phyloP scores from a whole-genome alignment of 257 asterid species.

The Misopates orontium region DNA sequence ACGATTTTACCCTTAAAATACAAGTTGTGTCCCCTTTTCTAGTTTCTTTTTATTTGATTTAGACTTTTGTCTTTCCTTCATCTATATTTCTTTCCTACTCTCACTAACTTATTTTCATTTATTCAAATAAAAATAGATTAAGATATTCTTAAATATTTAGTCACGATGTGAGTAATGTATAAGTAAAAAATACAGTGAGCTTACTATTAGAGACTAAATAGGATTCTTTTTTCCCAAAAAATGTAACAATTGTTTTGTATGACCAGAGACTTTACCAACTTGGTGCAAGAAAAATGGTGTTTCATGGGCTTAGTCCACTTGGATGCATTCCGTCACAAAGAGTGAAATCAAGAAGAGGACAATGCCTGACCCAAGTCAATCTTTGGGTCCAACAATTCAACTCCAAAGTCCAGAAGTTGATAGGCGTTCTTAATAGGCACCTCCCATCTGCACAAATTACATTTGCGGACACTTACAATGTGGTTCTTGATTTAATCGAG shows the following conservation, averaged over 20 bases:
- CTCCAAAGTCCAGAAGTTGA: conserved; percentile 47
- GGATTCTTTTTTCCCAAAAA: too few relatives aligned
- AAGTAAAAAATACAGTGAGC: too few relatives aligned
- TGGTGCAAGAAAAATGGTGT: conserved; percentile 76
- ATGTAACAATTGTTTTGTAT: background rate
- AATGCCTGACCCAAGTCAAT: conserved; percentile 69
- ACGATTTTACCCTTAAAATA: too few relatives aligned
- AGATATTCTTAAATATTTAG: too few relatives aligned
- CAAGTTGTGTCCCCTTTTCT: too few relatives aligned
- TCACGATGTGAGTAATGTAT: too few relatives aligned
- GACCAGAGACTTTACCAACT: conserved; percentile 57
- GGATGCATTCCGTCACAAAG: conserved; percentile 90
- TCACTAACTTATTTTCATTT: too few relatives aligned
- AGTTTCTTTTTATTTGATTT: too few relatives aligned
- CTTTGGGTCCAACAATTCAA: conserved; percentile 64
- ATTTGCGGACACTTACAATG: conserved; percentile 63
- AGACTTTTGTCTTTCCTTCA: too few relatives aligned
- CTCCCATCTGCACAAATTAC: conserved; percentile 56
- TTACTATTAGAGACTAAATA: too few relatives aligned
- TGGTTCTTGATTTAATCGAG: conserved; percentile 59
- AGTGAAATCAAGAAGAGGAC: conserved; percentile 50
- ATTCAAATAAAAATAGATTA: too few relatives aligned
- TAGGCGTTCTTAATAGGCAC: conserved; percentile 44
- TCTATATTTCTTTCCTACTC: too few relatives aligned
- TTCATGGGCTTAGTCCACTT: conserved; percentile 69